Evolutionary conservation across 2,329 filamentous ascomycete genomes (phyloP).

Genomic region (Drechslerella dactyloides): DNA sequence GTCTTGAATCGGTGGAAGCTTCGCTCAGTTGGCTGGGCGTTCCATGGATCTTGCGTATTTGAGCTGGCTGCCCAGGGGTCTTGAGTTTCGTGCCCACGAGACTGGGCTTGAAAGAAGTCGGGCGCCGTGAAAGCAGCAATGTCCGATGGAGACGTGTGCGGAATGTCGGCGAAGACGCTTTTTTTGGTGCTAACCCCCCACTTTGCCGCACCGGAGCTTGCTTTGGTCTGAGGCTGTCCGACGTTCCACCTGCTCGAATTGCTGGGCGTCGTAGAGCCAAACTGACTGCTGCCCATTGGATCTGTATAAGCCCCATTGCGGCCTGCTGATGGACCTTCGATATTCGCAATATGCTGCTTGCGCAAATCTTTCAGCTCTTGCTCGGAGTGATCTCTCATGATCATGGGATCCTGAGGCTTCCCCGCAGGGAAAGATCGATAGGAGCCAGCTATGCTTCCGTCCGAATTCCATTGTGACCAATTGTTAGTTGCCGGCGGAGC

Average conservation of each 20-base stretch:
- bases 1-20: constrained; percentile 18
- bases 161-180: constrained; percentile 35
- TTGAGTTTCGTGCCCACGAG: no score
- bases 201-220: constrained; percentile 7
- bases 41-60: neutral
- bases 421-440: neutral
- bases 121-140: constrained; percentile 51
- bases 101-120: neutral
- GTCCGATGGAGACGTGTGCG: constrained; percentile 52
- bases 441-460: neutral
- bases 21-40: neutral
- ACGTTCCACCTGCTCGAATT: neutral
- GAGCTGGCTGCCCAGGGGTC: neutral
- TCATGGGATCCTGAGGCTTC: neutral
- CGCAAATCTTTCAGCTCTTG: neutral
- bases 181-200: constrained; percentile 38
- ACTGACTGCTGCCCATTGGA: neutral
- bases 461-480: neutral
- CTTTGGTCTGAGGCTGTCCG: neutral
- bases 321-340: neutral
- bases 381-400: neutral
- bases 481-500: neutral
- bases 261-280: neutral
- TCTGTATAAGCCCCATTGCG: no score
- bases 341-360: neutral